A percentile compares a stretch with the other conserved stretches of the same genome.
Evolutionary conservation across 495 filamentous ascomycete genomes (phyloP).

Genomic region (Penicillium paradoxum): DNA sequence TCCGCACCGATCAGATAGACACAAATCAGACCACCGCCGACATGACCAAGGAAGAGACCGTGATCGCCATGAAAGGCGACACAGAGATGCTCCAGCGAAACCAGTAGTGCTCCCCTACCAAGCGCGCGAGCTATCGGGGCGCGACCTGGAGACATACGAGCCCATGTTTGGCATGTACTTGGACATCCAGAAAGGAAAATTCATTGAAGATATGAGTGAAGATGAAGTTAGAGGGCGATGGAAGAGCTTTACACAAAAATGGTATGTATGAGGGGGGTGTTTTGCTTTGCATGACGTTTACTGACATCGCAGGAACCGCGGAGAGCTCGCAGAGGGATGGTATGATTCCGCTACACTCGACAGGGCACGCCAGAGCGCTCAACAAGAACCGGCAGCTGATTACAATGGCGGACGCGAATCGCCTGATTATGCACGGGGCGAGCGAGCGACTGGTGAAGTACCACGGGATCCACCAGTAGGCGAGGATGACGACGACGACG

Average conservation of each 20-base stretch:
- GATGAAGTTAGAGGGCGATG: constrained; percentile 75
- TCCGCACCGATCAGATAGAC: constrained; percentile 25
- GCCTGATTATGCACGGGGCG: constrained; percentile 23
- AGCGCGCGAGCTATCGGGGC: constrained; percentile 58
- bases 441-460: constrained; percentile 5
- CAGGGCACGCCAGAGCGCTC: constrained; percentile 38
- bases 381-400: constrained; percentile 2
- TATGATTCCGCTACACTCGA: constrained; percentile 69
- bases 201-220: constrained; percentile 59
- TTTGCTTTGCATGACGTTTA: neutral
- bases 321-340: constrained; percentile 90
- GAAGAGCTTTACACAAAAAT: constrained; percentile 90
- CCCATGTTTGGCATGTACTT: constrained; percentile 82
- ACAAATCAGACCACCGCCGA: constrained; percentile 18
- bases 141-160: constrained; percentile 56
- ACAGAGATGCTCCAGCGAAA: constrained; percentile 8
- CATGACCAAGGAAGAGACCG: constrained; percentile 9
- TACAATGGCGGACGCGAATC: constrained; percentile 15
- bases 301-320: constrained; percentile 65
- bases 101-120: constrained; percentile 57
- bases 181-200: constrained; percentile 77
- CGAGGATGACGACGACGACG: constrained; percentile 46
- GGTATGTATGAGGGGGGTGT: constrained; percentile 49
- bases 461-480: constrained; percentile 14
- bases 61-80: constrained; percentile 8